A percentile compares a stretch with the other conserved stretches of the same genome.
Evolutionary conservation across 2,329 filamentous ascomycete species (phyloP).

Genomic region (Calonectria ilicicola): DNA sequence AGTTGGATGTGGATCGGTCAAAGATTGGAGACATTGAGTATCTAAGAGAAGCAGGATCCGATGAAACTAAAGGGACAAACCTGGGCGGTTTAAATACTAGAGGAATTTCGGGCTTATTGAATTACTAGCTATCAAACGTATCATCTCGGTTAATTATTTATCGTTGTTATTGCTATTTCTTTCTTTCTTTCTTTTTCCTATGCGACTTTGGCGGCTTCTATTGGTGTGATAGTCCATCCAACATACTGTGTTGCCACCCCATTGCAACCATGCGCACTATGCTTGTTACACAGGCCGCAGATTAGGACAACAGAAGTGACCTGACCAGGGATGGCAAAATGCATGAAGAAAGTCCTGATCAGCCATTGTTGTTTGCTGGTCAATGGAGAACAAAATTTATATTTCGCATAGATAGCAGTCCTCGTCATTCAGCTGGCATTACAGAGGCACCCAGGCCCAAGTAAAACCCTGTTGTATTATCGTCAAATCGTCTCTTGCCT

Average conservation of each 20-base stretch:
- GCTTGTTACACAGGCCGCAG: not conserved
- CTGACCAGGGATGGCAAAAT: not conserved
- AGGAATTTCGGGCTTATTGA: not conserved
- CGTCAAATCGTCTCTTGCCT: conserved; percentile 11
- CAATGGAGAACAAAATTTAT: not conserved
- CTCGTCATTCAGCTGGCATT: not conserved
- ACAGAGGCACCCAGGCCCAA: not conserved
- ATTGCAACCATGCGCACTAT: not conserved
- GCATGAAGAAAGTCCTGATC: not conserved
- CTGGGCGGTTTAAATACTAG: not conserved
- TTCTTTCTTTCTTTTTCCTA: not conserved
- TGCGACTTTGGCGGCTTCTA: not conserved
- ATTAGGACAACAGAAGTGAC: not conserved
- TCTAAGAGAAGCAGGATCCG: not conserved
- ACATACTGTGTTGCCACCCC: not conserved
- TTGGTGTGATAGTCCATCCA: not conserved
- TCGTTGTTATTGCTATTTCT: not conserved
- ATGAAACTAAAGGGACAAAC: not conserved
- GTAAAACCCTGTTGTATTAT: not conserved
- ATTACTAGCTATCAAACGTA: not conserved
- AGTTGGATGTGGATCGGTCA: not conserved
- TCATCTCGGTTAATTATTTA: not conserved
- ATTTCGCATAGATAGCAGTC: not conserved
- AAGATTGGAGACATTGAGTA: not conserved
- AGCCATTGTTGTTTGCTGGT: not conserved